Evolutionary conservation across 257 asterid species (phyloP), one percentile per base, ranked within the genome.

Genomic region (Solanum chilense): DNA sequence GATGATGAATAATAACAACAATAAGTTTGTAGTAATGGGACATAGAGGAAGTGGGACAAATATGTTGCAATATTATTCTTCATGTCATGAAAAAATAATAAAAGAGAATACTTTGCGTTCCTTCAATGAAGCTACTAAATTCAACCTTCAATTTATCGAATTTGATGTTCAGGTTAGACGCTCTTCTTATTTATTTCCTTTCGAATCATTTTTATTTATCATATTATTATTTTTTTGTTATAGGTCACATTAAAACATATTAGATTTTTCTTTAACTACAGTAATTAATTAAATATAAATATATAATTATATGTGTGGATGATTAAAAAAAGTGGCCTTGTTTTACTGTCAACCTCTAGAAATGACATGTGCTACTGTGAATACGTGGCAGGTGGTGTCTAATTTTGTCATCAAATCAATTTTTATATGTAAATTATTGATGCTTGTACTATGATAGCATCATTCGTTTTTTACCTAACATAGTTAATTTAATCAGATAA

Each of bases 11-110:
- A 42, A 44, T 6, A 41, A 39, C 29, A 18, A 78, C 14, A 71
- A 16, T 33, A 87, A 87, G 82, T 86, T 89, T 87, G 75, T 87
- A 39, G 90, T 89, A 77, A 87, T 87, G 86, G 91, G 91, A 14
- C 91, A 89, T 42, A 85, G 91, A 60, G 91, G 91, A 66, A 85
- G 86, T 27, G 91, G 91, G 45, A 87, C 86, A 85, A 89, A 89
- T 27, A 52, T 89, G 87, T 56, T 87, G 83, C 87, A 85, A 66
- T 85, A 73, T n/a, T n/a, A n/a, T 11, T 20, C 83, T 70, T 87
- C 86, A 71, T 52, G 62, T 52, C n/a, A 52, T 52, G 2, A 52
- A 84, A 89, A 85, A 76, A 75, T 70, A 20, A 47, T 87, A 25
- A 88, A 86, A 60, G 91, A 89, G 49, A 89, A 89, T 47, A 87